Evolutionary conservation across 2,329 filamentous ascomycete genomes (phyloP).

Genomic region (Kalmusia sp.): DNA sequence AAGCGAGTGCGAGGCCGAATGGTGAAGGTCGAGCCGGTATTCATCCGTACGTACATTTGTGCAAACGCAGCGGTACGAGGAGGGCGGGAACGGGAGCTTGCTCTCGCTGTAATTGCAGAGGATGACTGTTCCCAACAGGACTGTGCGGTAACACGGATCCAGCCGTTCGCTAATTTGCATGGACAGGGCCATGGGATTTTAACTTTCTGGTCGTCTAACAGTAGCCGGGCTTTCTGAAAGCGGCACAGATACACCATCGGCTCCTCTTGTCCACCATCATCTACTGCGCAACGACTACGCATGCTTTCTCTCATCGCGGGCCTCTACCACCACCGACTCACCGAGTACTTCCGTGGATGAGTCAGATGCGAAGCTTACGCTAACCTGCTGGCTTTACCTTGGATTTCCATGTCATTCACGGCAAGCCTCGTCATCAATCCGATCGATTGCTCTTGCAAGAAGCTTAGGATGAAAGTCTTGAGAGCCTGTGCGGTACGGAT

Average conservation of each 20-base stretch:
- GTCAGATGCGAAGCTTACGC: neutral
- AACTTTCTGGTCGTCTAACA: neutral
- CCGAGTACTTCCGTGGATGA: neutral
- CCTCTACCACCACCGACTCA: slow-evolving; percentile 5
- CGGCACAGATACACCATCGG: slow-evolving; percentile 4
- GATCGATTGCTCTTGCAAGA: slow-evolving; percentile 9
- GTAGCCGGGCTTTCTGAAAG: neutral
- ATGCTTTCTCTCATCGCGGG: slow-evolving; percentile 6
- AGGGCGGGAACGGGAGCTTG: too few species aligned
- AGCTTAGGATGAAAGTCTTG: neutral
- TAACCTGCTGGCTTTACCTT: slow-evolving; percentile 15
- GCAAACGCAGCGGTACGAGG: too few species aligned
- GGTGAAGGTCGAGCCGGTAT: slow-evolving; percentile 30
- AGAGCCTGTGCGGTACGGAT: neutral
- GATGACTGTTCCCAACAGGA: neutral
- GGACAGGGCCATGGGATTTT: too few species aligned
- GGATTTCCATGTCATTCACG: slow-evolving; percentile 12
- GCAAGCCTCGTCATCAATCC: slow-evolving; percentile 21
- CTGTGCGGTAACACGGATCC: neutral
- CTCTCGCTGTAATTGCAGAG: too few species aligned
- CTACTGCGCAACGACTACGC: slow-evolving; percentile 3
- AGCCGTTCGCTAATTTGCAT: slow-evolving; percentile 1
- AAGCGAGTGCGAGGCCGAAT: slow-evolving; percentile 26
- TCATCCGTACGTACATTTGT: neutral
- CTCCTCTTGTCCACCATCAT: neutral